These are phyloP conservation scores for Herpetomonas samuelpessoai DNA, from an alignment of 208 protist species.

Conservation along the genomic window DNA sequence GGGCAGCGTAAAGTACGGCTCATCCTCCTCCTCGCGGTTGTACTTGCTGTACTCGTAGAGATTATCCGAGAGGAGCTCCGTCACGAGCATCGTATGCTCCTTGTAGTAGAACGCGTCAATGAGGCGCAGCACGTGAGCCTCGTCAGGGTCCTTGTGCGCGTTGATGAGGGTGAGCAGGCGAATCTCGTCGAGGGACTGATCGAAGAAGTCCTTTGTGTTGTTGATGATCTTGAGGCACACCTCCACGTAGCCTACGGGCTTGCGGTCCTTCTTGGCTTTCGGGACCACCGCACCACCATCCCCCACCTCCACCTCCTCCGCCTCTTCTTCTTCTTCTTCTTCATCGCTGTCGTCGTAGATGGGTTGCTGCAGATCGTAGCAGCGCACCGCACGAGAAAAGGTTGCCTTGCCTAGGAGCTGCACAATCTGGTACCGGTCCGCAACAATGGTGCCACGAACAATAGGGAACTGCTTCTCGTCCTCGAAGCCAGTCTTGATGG, in stretches of 20 bases:
- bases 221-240: conserved; percentile 98
- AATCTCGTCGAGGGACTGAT: conserved; percentile 97
- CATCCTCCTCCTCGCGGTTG: conserved; percentile 88
- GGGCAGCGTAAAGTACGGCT: conserved; percentile 93
- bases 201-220: conserved; percentile 98
- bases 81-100: conserved; percentile 96
- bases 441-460: conserved; percentile 81
- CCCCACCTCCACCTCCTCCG: conserved; percentile 6
- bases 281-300: neutral
- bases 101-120: conserved; percentile 97
- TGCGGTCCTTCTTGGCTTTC: conserved; percentile 9
- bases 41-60: conserved; percentile 97
- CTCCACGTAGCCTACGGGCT: conserved; percentile 63
- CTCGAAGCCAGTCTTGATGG: conserved; percentile 93
- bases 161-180: conserved; percentile 94
- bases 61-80: conserved; percentile 95
- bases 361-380: conserved; percentile 89
- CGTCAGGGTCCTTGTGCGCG: conserved; percentile 85
- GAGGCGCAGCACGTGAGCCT: conserved; percentile 87
- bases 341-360: conserved; percentile 69
- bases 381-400: conserved; percentile 93
- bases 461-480: conserved; percentile 93
- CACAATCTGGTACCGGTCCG: conserved; percentile 93
- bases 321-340: conserved; percentile 28
- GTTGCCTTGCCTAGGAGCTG: conserved; percentile 94